Percentiles rank a stretch among this genome's conserved stretches.
These are phyloP conservation scores for Trypanosoma congolense DNA, from an alignment of 208 protist genomes.

Conservation along the genomic window DNA sequence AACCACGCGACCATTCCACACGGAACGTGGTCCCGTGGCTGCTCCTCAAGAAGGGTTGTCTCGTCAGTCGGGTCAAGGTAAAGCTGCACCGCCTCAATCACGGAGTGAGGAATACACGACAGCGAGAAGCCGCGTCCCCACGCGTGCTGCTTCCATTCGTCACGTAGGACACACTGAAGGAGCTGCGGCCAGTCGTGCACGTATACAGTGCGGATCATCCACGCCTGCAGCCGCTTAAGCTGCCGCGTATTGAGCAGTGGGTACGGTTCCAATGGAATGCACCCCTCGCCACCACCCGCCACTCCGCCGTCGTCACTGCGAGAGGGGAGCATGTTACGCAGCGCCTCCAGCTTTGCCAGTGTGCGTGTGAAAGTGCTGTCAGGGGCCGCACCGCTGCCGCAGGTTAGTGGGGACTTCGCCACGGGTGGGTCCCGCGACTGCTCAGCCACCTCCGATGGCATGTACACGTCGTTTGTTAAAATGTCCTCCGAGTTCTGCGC, in stretches of 20 bases:
- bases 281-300: slow-evolving; percentile 9
- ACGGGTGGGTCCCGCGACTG: slow-evolving; percentile 7
- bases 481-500: slow-evolving; percentile 74
- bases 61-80: slow-evolving; percentile 33
- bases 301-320: slow-evolving; percentile 30
- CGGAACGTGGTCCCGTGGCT: slow-evolving; percentile 4
- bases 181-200: slow-evolving; percentile 94
- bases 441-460: slow-evolving; percentile 37
- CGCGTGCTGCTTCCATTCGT: slow-evolving; percentile 69
- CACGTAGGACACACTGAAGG: slow-evolving; percentile 75
- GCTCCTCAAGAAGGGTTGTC: slow-evolving; percentile 27
- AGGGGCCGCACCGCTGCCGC: background rate
- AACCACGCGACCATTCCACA: slow-evolving; percentile 96
- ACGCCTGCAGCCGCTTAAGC: slow-evolving; percentile 83
- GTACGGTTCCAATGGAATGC: slow-evolving; percentile 59
- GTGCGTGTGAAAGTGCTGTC: slow-evolving; percentile 9
- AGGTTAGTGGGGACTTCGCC: background rate
- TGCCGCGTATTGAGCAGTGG: slow-evolving; percentile 46
- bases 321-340: slow-evolving; percentile 21
- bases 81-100: slow-evolving; percentile 43
- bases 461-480: slow-evolving; percentile 17
- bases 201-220: slow-evolving; percentile 90
- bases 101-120: slow-evolving; percentile 25
- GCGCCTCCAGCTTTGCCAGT: slow-evolving; percentile 21
- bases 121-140: slow-evolving; percentile 25